phyloP scores from a whole-genome alignment of 352 stramenopile genomes.

The Lagenidium giganteum region DNA sequence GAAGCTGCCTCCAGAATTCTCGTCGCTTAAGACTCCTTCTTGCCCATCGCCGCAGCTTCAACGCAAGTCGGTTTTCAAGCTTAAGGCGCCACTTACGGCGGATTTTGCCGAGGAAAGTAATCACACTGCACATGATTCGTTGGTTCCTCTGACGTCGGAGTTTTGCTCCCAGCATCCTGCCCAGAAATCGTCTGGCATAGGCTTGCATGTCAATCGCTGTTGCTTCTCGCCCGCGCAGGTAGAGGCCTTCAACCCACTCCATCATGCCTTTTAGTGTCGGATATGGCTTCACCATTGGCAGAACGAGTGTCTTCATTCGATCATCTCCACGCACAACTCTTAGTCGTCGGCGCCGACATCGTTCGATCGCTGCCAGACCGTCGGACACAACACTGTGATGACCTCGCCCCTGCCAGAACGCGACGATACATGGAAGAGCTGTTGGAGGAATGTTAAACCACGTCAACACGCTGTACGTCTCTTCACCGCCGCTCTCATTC shows the following conservation, averaged over 20 bases:
- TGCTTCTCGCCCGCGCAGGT: conserved; percentile 2
- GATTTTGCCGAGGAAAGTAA: too few species aligned
- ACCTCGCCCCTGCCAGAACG: conserved; percentile 28
- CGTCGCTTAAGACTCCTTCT: conserved; percentile 7
- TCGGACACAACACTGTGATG: not conserved
- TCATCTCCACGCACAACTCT: conserved; percentile 6
- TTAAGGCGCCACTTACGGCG: too few species aligned
- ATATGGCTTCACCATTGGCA: not conserved
- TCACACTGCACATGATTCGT: too few species aligned
- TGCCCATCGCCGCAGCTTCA: conserved; percentile 23
- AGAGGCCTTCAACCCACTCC: conserved; percentile 10
- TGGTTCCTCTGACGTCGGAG: too few species aligned
- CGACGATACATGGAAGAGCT: conserved; percentile 25
- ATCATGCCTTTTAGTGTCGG: too few species aligned
- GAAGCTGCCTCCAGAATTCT: conserved; percentile 19
- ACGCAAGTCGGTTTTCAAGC: too few species aligned
- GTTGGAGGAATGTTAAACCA: conserved; percentile 18
- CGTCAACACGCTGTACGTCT: conserved; percentile 26
- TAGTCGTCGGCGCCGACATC: conserved; percentile 13
- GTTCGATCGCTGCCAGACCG: conserved; percentile 2
- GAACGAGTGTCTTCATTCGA: not conserved
- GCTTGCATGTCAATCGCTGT: conserved; percentile 16
- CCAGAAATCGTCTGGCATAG: conserved; percentile 13
- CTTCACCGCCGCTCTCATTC: not conserved
- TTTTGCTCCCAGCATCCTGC: too few species aligned